These are phyloP conservation scores for Trypanosoma brucei DNA, from an alignment of 208 protist species.

Conservation along the genomic window DNA sequence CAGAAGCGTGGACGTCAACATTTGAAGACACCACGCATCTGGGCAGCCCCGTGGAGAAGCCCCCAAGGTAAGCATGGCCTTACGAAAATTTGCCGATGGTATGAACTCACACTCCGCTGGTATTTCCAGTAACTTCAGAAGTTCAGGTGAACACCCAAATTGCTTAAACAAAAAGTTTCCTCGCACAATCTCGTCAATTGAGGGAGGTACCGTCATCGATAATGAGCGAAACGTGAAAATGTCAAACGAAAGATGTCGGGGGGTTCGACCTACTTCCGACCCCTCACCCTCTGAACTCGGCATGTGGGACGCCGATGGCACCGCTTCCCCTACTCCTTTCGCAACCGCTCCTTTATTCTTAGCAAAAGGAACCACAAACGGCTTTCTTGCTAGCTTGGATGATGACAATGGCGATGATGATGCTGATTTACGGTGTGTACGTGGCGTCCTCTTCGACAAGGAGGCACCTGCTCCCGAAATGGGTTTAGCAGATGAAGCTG, in stretches of 20 bases:
- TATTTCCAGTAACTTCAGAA: constrained; percentile 16
- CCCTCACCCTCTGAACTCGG: not conserved
- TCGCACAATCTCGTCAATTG: constrained; percentile 10
- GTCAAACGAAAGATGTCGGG: constrained; percentile 15
- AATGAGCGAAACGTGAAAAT: constrained; percentile 16
- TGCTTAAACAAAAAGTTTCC: constrained; percentile 21
- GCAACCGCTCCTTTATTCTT: not conserved
- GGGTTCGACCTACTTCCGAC: not conserved
- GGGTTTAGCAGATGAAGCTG: too few species aligned
- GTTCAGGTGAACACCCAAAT: constrained; percentile 12
- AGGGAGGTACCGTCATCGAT: constrained; percentile 14
- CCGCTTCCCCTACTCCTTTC: not conserved
- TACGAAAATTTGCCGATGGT: constrained; percentile 29
- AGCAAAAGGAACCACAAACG: constrained; percentile 19
- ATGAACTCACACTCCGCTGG: constrained; percentile 15
- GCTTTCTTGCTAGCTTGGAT: not conserved
- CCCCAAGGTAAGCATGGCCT: constrained; percentile 41
- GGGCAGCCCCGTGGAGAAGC: constrained; percentile 33
- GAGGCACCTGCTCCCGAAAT: too few species aligned
- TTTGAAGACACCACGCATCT: constrained; percentile 48
- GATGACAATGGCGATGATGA: constrained; percentile 1
- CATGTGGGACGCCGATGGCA: not conserved
- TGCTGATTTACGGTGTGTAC: not conserved
- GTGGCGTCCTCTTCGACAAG: too few species aligned
- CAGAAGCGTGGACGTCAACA: constrained; percentile 37